Conservation (phyloP, 2,329 filamentous ascomycete genomes). For the Monosporascus sp. region DNA sequence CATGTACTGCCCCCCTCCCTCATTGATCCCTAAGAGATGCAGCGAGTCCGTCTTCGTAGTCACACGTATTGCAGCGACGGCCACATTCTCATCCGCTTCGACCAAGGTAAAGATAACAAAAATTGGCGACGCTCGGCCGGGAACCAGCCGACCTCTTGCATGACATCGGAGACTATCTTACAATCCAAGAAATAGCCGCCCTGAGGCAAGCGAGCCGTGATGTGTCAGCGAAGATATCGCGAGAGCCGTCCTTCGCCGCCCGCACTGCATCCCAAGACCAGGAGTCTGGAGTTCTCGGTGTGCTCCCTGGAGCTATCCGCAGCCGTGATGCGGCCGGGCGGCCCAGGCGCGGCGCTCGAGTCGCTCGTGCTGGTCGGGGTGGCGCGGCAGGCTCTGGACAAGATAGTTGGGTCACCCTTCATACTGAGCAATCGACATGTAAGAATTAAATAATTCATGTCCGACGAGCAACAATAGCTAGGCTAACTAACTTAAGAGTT, state of each 20-base stretch:
- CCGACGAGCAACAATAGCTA: too few relatives aligned
- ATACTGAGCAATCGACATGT: too few relatives aligned
- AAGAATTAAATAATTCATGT: too few relatives aligned
- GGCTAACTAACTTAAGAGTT: too few relatives aligned
- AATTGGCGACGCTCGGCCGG: not conserved
- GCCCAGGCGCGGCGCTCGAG: not conserved
- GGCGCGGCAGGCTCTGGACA: too few relatives aligned
- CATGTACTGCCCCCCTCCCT: too few relatives aligned
- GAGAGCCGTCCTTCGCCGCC: not conserved
- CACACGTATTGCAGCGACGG: too few relatives aligned
- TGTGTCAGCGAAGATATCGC: not conserved
- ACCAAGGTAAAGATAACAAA: not conserved
- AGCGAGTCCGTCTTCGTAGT: too few relatives aligned
- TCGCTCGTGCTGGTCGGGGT: not conserved
- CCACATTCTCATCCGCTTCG: too few relatives aligned
- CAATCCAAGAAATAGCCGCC: not conserved
- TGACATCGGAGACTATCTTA: not conserved
- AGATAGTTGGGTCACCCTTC: too few relatives aligned
- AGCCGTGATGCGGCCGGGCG: not conserved
- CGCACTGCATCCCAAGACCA: not conserved
- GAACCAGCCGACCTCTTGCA: not conserved
- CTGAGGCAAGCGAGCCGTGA: not conserved
- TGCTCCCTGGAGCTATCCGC: not conserved
- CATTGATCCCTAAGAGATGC: too few relatives aligned
- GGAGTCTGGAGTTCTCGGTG: not conserved